phyloP scores from a whole-genome alignment of 2,329 filamentous ascomycete species.

The Pseudomassariella vexata region DNA sequence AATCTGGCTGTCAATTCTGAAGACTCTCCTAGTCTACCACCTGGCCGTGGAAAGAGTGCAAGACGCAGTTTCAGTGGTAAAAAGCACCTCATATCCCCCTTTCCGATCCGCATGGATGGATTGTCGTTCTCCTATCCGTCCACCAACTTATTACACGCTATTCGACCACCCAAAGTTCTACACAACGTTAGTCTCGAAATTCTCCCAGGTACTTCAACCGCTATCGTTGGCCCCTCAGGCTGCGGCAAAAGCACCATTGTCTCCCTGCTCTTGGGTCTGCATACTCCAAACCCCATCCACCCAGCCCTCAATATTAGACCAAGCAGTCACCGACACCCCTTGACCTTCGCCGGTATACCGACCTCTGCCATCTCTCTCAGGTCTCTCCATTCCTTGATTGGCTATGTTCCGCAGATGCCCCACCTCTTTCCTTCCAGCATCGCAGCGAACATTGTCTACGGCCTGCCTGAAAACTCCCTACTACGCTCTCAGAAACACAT shows the following conservation, averaged over 20 bases:
- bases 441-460: slow-evolving; percentile 77
- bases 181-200: slow-evolving; percentile 62
- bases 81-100: slow-evolving; percentile 24
- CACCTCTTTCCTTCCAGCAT: slow-evolving; percentile 75
- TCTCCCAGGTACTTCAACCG: slow-evolving; percentile 57
- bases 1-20: slow-evolving; percentile 42
- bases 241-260: slow-evolving; percentile 88
- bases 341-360: slow-evolving; percentile 55
- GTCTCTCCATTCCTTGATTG: slow-evolving; percentile 54
- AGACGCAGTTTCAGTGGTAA: too few species aligned
- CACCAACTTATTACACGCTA: too few species aligned
- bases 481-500: slow-evolving; percentile 41
- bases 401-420: slow-evolving; percentile 65
- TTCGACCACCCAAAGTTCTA: slow-evolving; percentile 47
- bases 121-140: slow-evolving; percentile 70
- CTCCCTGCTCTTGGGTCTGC: slow-evolving; percentile 68
- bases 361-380: slow-evolving; percentile 54
- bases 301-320: slow-evolving; percentile 4
- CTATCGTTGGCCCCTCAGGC: slow-evolving; percentile 78
- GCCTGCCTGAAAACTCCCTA: slow-evolving; percentile 51
- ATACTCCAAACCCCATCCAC: slow-evolving; percentile 34
- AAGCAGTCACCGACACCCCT: slow-evolving; percentile 21
- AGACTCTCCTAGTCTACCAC: slow-evolving; percentile 52
- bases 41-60: too few species aligned
- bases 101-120: slow-evolving; percentile 47